phyloP scores from a whole-genome alignment of 371 early-diverging fungal species.

The Cokeromyces recurvatus region DNA sequence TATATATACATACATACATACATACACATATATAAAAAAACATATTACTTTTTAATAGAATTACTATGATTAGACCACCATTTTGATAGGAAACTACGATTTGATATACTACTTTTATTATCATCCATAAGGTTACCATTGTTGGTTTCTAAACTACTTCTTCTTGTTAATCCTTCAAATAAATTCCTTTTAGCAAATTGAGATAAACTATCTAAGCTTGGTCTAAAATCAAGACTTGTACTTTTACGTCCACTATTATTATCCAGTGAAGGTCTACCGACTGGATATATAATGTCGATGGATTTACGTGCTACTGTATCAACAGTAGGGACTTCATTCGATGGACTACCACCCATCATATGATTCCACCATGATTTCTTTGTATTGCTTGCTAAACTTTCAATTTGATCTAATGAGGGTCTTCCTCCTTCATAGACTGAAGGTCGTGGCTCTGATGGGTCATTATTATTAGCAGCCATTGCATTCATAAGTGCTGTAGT shows the following conservation, averaged over 20 bases:
- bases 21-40: too few species aligned
- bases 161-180: constrained; percentile 21
- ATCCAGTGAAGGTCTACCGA: constrained; percentile 12
- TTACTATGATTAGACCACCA: too few species aligned
- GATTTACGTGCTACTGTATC: constrained; percentile 14
- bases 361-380: constrained; percentile 15
- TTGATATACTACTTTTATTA: constrained; percentile 5
- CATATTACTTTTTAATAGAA: too few species aligned
- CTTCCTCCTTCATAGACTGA: background rate
- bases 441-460: background rate
- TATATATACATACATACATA: too few species aligned
- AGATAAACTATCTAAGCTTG: constrained; percentile 24
- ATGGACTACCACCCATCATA: too few species aligned
- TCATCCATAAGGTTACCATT: background rate
- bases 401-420: background rate
- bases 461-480: constrained; percentile 27
- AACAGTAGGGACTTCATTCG: background rate
- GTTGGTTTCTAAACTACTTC: constrained; percentile 13
- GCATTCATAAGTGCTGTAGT: constrained; percentile 38
- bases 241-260: constrained; percentile 13
- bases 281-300: constrained; percentile 14
- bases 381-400: background rate
- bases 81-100: constrained; percentile 13
- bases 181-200: constrained; percentile 23
- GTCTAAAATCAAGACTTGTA: constrained; percentile 25